Conservation (phyloP, 768 basidiomycete species). For the Hygrocybe coccinea region DNA sequence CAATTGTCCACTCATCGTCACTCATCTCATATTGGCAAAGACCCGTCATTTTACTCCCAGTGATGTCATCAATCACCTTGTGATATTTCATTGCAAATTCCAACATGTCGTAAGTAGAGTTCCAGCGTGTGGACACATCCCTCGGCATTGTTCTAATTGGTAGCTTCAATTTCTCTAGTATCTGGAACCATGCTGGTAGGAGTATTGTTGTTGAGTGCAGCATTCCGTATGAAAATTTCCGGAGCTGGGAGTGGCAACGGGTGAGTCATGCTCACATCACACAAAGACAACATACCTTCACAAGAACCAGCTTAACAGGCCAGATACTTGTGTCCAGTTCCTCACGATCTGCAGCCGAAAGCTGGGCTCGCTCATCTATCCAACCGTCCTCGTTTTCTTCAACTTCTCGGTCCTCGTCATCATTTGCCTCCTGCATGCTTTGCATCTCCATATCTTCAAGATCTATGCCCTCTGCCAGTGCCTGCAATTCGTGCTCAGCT, state of each 20-base stretch:
- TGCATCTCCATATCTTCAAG: conserved; percentile 6
- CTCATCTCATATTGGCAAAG: conserved; percentile 17
- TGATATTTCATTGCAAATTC: conserved; percentile 26
- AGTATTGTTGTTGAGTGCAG: conserved; percentile 27
- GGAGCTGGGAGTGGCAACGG: conserved; percentile 14
- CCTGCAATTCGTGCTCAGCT: neutral
- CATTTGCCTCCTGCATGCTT: neutral
- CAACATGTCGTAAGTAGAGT: conserved; percentile 31
- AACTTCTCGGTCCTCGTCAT: neutral
- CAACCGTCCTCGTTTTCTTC: conserved; percentile 5
- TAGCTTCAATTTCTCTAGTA: conserved; percentile 10
- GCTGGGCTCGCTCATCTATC: conserved; percentile 2
- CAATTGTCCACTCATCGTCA: conserved; percentile 24
- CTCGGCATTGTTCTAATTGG: conserved; percentile 23
- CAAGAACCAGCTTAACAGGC: conserved; percentile 7
- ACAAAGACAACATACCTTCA: conserved; percentile 9
- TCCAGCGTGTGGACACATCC: conserved; percentile 35
- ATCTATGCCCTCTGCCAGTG: conserved; percentile 5
- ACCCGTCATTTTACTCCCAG: conserved; percentile 6
- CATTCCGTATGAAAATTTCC: conserved; percentile 22
- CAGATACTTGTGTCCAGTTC: conserved; percentile 1
- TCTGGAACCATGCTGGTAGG: conserved; percentile 27
- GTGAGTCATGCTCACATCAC: neutral
- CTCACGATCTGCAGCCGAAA: conserved; percentile 1
- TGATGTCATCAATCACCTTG: conserved; percentile 21